phyloP scores from a whole-genome alignment of 2,329 filamentous ascomycete genomes.

The Colletotrichum endophyticum region DNA sequence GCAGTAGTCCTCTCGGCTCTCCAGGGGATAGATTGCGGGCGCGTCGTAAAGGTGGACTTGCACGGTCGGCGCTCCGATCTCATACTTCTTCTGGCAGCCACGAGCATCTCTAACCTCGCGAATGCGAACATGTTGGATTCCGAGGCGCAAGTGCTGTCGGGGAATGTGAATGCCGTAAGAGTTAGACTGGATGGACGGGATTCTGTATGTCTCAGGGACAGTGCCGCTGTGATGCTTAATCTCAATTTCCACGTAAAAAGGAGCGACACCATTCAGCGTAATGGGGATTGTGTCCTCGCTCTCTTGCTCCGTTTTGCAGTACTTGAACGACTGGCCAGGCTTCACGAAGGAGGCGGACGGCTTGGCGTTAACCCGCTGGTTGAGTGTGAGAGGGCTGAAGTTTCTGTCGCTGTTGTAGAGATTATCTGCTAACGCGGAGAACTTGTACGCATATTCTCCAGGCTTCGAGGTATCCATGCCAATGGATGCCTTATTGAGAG shows the following conservation, averaged over 20 bases:
- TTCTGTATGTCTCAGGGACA: conserved; percentile 79
- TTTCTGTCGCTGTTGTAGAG: conserved; percentile 80
- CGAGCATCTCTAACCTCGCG: conserved; percentile 87
- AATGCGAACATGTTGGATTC: conserved; percentile 88
- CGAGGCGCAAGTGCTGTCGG: conserved; percentile 81
- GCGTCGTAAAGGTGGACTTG: conserved; percentile 93
- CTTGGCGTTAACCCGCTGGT: conserved; percentile 84
- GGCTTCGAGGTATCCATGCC: conserved; percentile 85
- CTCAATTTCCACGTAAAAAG: conserved; percentile 89
- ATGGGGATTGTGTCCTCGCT: conserved; percentile 90
- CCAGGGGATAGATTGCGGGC: conserved; percentile 86
- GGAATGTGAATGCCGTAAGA: conserved; percentile 84
- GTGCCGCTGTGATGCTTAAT: conserved; percentile 88
- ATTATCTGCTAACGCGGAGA: conserved; percentile 81
- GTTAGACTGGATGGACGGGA: conserved; percentile 78
- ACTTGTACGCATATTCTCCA: conserved; percentile 85
- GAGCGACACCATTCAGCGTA: conserved; percentile 79
- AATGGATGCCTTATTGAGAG: conserved; percentile 77
- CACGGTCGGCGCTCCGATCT: conserved; percentile 75
- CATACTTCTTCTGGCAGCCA: conserved; percentile 82
- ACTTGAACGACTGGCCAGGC: conserved; percentile 93
- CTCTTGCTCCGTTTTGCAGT: conserved; percentile 84
- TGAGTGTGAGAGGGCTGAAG: conserved; percentile 71
- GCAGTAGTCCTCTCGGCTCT: conserved; percentile 87
- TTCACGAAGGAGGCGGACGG: conserved; percentile 83